phyloP scores from a whole-genome alignment of 1,284 basidiomycete genomes.

The Fomitopsis schrenkii region DNA sequence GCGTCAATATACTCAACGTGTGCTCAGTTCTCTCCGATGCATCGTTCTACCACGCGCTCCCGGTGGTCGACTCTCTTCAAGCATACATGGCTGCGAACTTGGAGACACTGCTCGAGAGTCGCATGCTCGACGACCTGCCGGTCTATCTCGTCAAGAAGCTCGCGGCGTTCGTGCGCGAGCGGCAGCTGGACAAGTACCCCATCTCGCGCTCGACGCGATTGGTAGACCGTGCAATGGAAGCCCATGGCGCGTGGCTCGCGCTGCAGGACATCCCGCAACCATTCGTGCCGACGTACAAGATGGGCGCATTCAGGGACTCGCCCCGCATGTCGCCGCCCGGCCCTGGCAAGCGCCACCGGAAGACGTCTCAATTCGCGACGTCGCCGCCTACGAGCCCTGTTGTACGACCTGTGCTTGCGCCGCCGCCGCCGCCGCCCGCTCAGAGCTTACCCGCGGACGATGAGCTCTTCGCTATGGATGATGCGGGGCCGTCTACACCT shows the following conservation, averaged over 20 bases:
- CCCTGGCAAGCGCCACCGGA: conserved; percentile 23
- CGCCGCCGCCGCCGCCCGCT: conserved; percentile 15
- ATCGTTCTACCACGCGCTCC: conserved; percentile 69
- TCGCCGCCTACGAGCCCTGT: conserved; percentile 30
- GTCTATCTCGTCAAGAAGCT: conserved; percentile 68
- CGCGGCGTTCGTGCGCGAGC: conserved; percentile 50
- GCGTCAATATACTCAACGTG: conserved; percentile 76
- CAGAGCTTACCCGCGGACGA: conserved; percentile 30
- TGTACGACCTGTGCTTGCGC: conserved; percentile 24
- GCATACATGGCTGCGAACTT: conserved; percentile 82
- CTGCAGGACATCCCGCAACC: conserved; percentile 77
- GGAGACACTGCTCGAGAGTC: conserved; percentile 84
- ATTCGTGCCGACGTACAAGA: conserved; percentile 41
- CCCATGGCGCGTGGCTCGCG: conserved; percentile 75
- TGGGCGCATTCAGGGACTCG: conserved; percentile 35
- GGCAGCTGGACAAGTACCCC: conserved; percentile 69
- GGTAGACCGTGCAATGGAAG: conserved; percentile 56
- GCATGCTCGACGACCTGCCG: conserved; percentile 77
- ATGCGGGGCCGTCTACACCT: conserved; percentile 21
- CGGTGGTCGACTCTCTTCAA: conserved; percentile 74
- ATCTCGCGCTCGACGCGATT: conserved; percentile 59
- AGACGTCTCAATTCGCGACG: conserved; percentile 10
- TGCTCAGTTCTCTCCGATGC: conserved; percentile 84
- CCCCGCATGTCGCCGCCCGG: conserved; percentile 45
- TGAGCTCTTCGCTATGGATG: conserved; percentile 68